Base-by-base conservation (phyloP, 306 rosid species). In the Senna siamea region DNA sequence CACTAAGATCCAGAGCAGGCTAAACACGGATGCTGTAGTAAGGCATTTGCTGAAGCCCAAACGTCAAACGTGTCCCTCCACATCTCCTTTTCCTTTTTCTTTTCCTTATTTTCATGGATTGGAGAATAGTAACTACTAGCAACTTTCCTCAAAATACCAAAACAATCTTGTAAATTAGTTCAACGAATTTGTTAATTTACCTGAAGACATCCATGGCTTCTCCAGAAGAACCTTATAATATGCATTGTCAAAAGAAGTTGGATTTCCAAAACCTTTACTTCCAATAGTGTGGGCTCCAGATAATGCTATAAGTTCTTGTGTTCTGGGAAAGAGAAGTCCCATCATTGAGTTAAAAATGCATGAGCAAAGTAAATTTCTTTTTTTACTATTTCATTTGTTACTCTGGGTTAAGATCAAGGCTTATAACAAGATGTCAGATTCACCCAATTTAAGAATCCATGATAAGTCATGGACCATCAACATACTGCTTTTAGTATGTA, bases 201-300 rank as follows among this genome's bases (percentile, higher is more conserved):
- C 99, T 12, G 91, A 52, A 78, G 89, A 75, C 5, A 46, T 74
- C 93, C 86, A 82, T 26, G 99, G 93, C 81, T 92, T 87, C 85
- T 90, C 89, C 71, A 87, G 76, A 74, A 94, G 99, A 81, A 92
- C 86, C 85, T 84, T 87, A 77, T 89, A 94, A 85, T 94, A 94
- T 30, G 99, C 72, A 78, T 92, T 89, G 76, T 94, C 99, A 81
- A 94, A 94, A 60, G 89, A 83, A 47, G 73, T 77, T 34, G 99
- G 91, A 70, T 80, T 85, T 83, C 97, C 97, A 68, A 94, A 94
- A 74, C 95, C 99, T 88, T 92, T 94, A 70, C 83, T 87, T 74
- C 99, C 99, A 67, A 92, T 73, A 43, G 99, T 94, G 80, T 94
- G 97, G 66, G 97, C 99, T 83, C 97, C 99, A 41, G 97, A 89